Evolutionary conservation across 495 filamentous ascomycete species (phyloP).

Genomic region (Trichoderma virens): DNA sequence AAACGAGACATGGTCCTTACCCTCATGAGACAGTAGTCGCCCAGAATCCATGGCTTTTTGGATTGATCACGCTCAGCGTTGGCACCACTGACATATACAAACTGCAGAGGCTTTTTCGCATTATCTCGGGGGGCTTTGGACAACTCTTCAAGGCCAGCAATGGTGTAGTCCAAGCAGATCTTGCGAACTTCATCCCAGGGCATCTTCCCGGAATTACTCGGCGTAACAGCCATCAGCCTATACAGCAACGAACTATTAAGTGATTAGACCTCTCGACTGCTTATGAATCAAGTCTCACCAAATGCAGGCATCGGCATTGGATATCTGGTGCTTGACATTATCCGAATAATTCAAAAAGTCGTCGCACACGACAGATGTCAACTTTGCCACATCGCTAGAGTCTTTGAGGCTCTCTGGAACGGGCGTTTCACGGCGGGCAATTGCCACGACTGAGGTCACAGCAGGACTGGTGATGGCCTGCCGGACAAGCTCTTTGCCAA

Average conservation of each 20-base stretch:
- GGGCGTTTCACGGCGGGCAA: conserved; percentile 26
- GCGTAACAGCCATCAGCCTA: conserved; percentile 40
- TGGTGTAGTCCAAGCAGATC: conserved; percentile 36
- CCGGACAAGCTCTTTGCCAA: conserved; percentile 40
- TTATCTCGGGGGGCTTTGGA: conserved; percentile 13
- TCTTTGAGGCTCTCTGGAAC: conserved; percentile 10
- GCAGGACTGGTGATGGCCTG: conserved; percentile 31
- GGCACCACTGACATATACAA: conserved; percentile 41
- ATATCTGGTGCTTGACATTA: conserved; percentile 30
- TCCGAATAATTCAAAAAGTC: conserved; percentile 40
- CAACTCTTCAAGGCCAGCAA: conserved; percentile 33
- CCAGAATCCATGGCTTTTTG: conserved; percentile 28
- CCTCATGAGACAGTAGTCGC: conserved; percentile 36
- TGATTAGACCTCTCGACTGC: background rate
- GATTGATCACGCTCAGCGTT: conserved; percentile 29
- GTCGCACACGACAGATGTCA: conserved; percentile 31
- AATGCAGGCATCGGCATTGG: conserved; percentile 44
- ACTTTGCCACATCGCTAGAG: conserved; percentile 24
- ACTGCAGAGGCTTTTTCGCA: conserved; percentile 29
- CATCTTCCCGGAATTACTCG: conserved; percentile 23
- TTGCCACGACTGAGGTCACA: conserved; percentile 36
- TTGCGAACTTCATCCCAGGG: conserved; percentile 30
- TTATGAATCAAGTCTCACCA: conserved; percentile 28
- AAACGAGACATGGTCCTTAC: conserved; percentile 16
- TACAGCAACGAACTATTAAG: background rate